Percentiles rank a stretch among this genome's conserved stretches.
These are phyloP conservation scores for Cutaneotrichosporon sp. DNA, from an alignment of 1,284 basidiomycete species.

Conservation along the genomic window DNA sequence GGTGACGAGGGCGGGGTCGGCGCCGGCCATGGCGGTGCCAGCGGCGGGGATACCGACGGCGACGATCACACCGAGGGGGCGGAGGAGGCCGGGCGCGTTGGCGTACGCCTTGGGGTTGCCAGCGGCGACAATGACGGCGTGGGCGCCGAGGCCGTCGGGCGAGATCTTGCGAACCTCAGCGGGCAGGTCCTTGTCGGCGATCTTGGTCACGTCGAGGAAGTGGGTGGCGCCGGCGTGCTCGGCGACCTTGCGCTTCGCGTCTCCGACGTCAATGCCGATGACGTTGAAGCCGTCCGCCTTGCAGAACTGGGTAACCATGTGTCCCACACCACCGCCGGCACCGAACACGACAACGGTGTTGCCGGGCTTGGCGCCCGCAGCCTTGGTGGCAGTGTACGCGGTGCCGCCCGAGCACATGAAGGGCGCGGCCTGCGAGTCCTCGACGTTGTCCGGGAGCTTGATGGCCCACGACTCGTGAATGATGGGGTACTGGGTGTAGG, in stretches of 20 bases:
- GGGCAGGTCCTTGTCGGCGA: constrained; percentile 8
- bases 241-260: constrained; percentile 18
- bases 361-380: constrained; percentile 19
- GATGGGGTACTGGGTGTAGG: constrained; percentile 25
- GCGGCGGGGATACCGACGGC: constrained; percentile 24
- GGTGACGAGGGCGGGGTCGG: constrained; percentile 40
- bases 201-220: constrained; percentile 20
- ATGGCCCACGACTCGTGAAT: constrained; percentile 22
- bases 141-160: constrained; percentile 17
- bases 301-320: constrained; percentile 28
- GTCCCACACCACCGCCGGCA: constrained; percentile 25
- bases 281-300: constrained; percentile 21
- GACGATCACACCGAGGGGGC: constrained; percentile 18
- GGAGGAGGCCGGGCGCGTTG: constrained; percentile 17
- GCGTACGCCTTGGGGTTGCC: constrained; percentile 26
- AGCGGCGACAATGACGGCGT: constrained; percentile 24
- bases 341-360: constrained; percentile 19
- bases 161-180: constrained; percentile 20
- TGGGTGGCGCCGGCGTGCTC: constrained; percentile 14
- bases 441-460: constrained; percentile 20
- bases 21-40: constrained; percentile 43
- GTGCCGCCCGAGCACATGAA: constrained; percentile 28
- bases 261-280: constrained; percentile 25
- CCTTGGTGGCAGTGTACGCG: constrained; percentile 27
- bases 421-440: constrained; percentile 23